These are phyloP conservation scores for Boletus subparvulus DNA, from an alignment of 768 basidiomycete species.

Conservation along the genomic window DNA sequence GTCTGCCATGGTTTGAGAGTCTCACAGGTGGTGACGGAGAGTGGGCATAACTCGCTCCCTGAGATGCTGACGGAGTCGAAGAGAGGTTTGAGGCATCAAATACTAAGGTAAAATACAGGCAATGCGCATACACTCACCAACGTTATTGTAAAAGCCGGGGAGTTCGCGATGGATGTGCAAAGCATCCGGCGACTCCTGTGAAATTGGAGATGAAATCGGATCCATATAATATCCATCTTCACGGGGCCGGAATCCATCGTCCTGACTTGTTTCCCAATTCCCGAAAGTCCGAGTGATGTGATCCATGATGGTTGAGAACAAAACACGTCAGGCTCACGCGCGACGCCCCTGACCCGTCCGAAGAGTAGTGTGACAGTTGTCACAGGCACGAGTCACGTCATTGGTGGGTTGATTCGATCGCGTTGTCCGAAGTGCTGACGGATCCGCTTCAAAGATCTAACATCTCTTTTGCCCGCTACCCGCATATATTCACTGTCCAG, in stretches of 20 bases:
- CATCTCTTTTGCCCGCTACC: conserved; percentile 1
- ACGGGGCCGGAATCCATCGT: neutral
- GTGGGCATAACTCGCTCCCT: conserved; percentile 1
- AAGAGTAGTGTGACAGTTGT: conserved; percentile 20
- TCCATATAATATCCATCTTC: neutral
- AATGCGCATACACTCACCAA: conserved; percentile 30
- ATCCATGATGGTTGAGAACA: conserved; percentile 17
- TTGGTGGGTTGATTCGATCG: conserved; percentile 6
- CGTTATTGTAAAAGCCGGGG: conserved; percentile 7
- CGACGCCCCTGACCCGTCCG: neutral
- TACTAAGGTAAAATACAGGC: neutral
- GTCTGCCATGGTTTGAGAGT: neutral
- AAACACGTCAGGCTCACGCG: conserved; percentile 3
- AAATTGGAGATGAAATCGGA: conserved; percentile 5
- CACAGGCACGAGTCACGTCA: conserved; percentile 30
- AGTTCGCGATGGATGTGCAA: conserved; percentile 3
- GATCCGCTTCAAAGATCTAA: neutral
- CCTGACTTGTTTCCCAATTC: neutral
- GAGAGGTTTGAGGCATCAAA: conserved; percentile 36
- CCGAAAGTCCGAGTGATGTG: neutral
- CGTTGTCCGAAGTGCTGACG: neutral
- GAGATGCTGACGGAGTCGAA: conserved; percentile 36
- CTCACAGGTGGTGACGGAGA: conserved; percentile 1
- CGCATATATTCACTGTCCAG: conserved; percentile 10
- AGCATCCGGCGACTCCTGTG: conserved; percentile 8